Base-by-base conservation (phyloP, 2,329 filamentous ascomycete species). In the Cadophora sp. region DNA sequence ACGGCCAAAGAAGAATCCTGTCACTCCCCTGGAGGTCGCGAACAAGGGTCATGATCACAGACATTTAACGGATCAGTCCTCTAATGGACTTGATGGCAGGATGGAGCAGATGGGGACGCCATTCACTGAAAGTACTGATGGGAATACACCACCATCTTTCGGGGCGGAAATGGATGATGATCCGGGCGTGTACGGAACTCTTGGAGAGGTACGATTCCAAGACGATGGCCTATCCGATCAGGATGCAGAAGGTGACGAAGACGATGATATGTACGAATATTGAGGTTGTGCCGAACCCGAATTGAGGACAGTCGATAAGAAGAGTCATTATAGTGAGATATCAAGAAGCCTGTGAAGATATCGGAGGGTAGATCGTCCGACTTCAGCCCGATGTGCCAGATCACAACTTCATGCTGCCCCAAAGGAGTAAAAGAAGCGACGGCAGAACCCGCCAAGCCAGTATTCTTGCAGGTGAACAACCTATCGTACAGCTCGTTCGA, bases 11-110 rank as follows among this genome's bases (percentile, higher is more conserved):
- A 40, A 37, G 16, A 11, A 31, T 27, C 29, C 40, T 24, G 50
- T 37, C 29, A 51, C n/a, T n/a, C 31, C 62, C 24, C 29, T 53
- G 60, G 60, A 53, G 12, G 11, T 64, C 31, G 50, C 22, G 9
- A 34, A 37, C 53, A 29, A 31, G 5, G 46, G 22, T 37, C 27
- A 55, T 34, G 29, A 24, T 51, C 27, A 19, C 50, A 27, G 50
- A 29, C 24, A 26, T 27, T 19, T 12, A 12, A 26, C 22, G 2
- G 26, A 53, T 29, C 50, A 29, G 26, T 53, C 29, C 22, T 16
- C 50, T 6, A 53, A 29, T 29, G 26, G 24, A 14, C 19, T 51
- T 7, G 43, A 53, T 62, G 31, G 43, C 24, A 37, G 43, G 11
- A 29, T 51, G 43, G 29, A 29, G 6, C 43, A 27, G 11, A 14